Evolutionary conservation across 2,329 filamentous ascomycete genomes (phyloP).

Genomic region (Monilinia fructigena): DNA sequence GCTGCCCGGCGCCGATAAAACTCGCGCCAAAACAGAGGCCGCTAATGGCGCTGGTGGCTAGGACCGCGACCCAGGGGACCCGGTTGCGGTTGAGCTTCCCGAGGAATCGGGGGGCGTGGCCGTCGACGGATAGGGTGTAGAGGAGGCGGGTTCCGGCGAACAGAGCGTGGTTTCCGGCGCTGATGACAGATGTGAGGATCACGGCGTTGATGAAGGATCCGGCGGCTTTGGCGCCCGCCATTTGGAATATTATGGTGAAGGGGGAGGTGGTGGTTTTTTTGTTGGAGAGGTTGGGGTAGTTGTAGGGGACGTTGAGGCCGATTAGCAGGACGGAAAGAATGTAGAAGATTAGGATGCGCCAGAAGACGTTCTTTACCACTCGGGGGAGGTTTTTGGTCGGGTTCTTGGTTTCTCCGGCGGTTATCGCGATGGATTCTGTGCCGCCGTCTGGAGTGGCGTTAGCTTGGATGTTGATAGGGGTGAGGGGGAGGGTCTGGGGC

Average conservation of each 20-base stretch:
- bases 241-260: conserved; percentile 61
- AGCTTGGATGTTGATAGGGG: not conserved
- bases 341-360: conserved; percentile 52
- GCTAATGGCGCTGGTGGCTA: conserved; percentile 53
- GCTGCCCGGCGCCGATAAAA: conserved; percentile 62
- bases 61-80: conserved; percentile 54
- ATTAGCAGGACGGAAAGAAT: conserved; percentile 54
- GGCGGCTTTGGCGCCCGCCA: conserved; percentile 54
- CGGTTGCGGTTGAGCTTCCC: conserved; percentile 49
- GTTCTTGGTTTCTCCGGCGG: conserved; percentile 64
- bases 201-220: conserved; percentile 61
- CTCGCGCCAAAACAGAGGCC: conserved; percentile 63
- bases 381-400: conserved; percentile 59
- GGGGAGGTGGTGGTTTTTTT: conserved; percentile 50
- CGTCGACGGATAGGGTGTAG: conserved; percentile 54
- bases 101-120: conserved; percentile 57
- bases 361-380: conserved; percentile 65
- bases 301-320: conserved; percentile 60
- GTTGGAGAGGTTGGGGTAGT: conserved; percentile 46
- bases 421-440: conserved; percentile 64
- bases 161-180: conserved; percentile 58
- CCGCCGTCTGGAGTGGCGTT: conserved; percentile 47
- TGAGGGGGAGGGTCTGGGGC: not conserved
- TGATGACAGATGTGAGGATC: conserved; percentile 57
- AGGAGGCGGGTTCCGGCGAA: conserved; percentile 57